Evolutionary conservation across 2,329 filamentous ascomycete species (phyloP).

Genomic region (Trichoderma koningiopsis): DNA sequence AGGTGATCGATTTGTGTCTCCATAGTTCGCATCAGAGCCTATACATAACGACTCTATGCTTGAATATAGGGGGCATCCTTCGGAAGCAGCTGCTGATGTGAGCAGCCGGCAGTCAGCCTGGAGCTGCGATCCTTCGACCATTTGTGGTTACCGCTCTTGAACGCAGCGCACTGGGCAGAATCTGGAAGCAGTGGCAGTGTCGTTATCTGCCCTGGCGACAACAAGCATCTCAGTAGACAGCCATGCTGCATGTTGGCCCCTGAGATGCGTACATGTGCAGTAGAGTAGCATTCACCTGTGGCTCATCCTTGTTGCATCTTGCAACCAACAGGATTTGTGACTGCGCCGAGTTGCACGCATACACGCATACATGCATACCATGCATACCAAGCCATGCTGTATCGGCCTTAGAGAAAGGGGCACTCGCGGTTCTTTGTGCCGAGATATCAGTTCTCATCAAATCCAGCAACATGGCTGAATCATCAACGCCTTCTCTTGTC

Average conservation of each 20-base stretch:
- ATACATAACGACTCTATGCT: not conserved
- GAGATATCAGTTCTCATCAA: not conserved
- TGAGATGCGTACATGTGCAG: not conserved
- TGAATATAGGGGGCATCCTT: not conserved
- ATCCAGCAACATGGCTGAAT: not conserved
- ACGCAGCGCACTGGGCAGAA: not conserved
- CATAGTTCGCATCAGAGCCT: not conserved
- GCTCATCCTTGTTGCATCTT: conserved; percentile 9
- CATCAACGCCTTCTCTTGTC: not conserved
- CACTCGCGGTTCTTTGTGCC: not conserved
- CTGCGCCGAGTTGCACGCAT: not conserved
- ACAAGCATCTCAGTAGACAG: not conserved
- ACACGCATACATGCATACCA: not conserved
- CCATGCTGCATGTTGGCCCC: not conserved
- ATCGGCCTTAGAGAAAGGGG: not conserved
- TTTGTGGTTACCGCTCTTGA: not conserved
- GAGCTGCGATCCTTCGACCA: not conserved
- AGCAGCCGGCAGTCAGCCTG: not conserved
- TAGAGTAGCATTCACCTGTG: not conserved
- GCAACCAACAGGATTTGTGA: not conserved
- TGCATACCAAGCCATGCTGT: not conserved
- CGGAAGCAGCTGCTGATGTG: not conserved
- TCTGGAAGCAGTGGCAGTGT: not conserved
- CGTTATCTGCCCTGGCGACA: not conserved
- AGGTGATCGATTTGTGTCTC: not conserved